Evolutionary conservation across 805 yeast species (phyloP).

Genomic region (Hanseniaspora mollemarum): DNA sequence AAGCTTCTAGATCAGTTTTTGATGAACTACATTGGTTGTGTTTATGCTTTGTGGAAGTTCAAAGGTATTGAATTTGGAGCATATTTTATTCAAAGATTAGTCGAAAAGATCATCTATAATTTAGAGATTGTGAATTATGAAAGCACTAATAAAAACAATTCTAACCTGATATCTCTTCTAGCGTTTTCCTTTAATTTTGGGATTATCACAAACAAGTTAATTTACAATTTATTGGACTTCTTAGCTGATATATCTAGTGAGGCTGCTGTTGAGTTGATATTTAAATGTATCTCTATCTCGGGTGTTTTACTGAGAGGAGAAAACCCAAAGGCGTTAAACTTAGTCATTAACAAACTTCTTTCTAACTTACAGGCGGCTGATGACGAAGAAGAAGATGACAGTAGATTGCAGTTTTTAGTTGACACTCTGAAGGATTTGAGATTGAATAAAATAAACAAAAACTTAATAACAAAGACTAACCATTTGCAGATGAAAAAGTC

Average conservation of each 20-base stretch:
- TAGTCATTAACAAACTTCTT: slow-evolving; percentile 41
- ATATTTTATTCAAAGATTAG: slow-evolving; percentile 59
- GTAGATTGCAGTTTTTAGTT: slow-evolving; percentile 70
- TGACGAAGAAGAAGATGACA: slow-evolving; percentile 39
- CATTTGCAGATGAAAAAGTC: slow-evolving; percentile 37
- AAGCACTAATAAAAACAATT: slow-evolving; percentile 36
- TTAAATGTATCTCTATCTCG: slow-evolving; percentile 58
- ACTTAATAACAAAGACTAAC: slow-evolving; percentile 27
- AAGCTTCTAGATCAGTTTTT: slow-evolving; percentile 68
- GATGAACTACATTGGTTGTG: slow-evolving; percentile 64
- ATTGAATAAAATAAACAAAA: slow-evolving; percentile 59
- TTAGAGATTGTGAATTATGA: neutral
- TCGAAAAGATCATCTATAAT: slow-evolving; percentile 49
- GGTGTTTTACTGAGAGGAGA: slow-evolving; percentile 83
- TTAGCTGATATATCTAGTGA: slow-evolving; percentile 52
- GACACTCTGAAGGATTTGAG: slow-evolving; percentile 79
- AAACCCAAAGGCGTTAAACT: slow-evolving; percentile 77
- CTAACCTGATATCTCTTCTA: slow-evolving; percentile 61
- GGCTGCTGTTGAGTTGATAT: slow-evolving; percentile 60
- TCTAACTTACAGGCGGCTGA: slow-evolving; percentile 22
- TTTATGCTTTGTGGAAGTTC: slow-evolving; percentile 59
- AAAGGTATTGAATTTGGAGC: slow-evolving; percentile 92
- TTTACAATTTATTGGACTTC: slow-evolving; percentile 60
- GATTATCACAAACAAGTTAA: slow-evolving; percentile 55
- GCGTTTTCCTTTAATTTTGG: slow-evolving; percentile 71